Evolutionary conservation across 495 filamentous ascomycete species (phyloP).

Genomic region (Neurospora pannonica): DNA sequence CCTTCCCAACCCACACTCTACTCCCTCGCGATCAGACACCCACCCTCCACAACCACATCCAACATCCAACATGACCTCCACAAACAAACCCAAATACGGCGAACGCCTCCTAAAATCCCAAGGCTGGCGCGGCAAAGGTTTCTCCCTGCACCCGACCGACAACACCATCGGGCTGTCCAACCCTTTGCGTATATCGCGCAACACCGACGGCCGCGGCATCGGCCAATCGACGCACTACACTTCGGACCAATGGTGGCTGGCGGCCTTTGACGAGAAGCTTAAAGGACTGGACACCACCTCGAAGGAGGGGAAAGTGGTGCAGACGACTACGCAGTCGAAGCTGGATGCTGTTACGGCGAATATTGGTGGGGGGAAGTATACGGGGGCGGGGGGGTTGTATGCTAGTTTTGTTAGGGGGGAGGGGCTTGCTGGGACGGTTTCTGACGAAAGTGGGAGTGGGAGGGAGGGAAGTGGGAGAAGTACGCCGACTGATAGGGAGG

Average conservation of each 20-base stretch:
- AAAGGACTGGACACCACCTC: slow-evolving; percentile 55
- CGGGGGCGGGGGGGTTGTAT: slow-evolving; percentile 56
- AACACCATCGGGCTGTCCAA: slow-evolving; percentile 55
- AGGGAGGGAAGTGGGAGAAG: background rate
- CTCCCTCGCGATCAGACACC: background rate
- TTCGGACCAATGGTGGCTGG: slow-evolving; percentile 70
- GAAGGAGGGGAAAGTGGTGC: slow-evolving; percentile 37
- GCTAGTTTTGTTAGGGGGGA: slow-evolving; percentile 72
- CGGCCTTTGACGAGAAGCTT: slow-evolving; percentile 69
- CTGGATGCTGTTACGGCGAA: slow-evolving; percentile 39
- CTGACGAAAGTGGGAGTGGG: slow-evolving; percentile 12
- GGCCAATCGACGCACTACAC: slow-evolving; percentile 56
- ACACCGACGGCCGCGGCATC: slow-evolving; percentile 59
- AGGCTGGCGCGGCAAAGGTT: slow-evolving; percentile 71
- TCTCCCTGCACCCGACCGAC: slow-evolving; percentile 59
- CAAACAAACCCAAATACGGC: background rate
- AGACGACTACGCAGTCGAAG: slow-evolving; percentile 40
- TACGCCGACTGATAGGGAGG: background rate
- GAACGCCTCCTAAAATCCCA: slow-evolving; percentile 49
- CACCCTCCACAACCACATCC: background rate
- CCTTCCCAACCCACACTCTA: background rate
- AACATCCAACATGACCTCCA: background rate
- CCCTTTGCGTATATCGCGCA: slow-evolving; percentile 59
- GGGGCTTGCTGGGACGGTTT: slow-evolving; percentile 53
- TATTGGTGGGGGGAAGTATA: slow-evolving; percentile 33